Percentiles rank a stretch among this genome's conserved stretches.
Evolutionary conservation across 345 rosid species (phyloP).

Genomic region (Mangifera indica): DNA sequence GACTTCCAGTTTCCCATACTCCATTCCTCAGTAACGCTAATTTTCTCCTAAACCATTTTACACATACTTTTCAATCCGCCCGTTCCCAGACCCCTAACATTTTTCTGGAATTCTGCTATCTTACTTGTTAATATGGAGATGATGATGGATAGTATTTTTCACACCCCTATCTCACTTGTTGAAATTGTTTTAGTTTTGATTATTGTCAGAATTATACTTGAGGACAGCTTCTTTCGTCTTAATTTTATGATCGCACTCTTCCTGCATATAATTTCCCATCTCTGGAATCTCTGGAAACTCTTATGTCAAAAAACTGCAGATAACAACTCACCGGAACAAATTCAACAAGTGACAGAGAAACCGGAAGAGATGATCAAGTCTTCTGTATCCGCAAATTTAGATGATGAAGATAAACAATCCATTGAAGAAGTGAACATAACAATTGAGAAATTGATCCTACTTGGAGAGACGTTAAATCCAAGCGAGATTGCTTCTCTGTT

Average conservation of each 20-base stretch:
- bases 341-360: background rate
- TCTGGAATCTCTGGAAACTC: background rate
- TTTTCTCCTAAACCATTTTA: too few relatives aligned
- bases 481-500: constrained; percentile 35
- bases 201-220: constrained; percentile 21
- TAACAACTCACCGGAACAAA: background rate
- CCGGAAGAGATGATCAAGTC: background rate
- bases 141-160: background rate
- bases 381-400: background rate
- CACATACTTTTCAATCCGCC: too few relatives aligned
- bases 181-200: constrained; percentile 24
- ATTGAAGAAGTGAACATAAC: constrained; percentile 34
- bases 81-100: background rate
- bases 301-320: background rate
- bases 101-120: background rate
- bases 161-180: background rate
- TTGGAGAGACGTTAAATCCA: constrained; percentile 18
- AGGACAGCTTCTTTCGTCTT: constrained; percentile 28
- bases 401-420: constrained; percentile 13
- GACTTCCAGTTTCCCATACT: too few relatives aligned
- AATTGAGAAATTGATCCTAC: constrained; percentile 27
- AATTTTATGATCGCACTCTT: constrained; percentile 22
- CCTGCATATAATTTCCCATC: background rate
- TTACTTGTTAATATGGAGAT: constrained; percentile 11
- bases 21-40: too few relatives aligned